A percentile compares a stretch with the other conserved stretches of the same genome.
Evolutionary conservation across 768 basidiomycete species (phyloP).

Genomic region (Podaxis sp.): DNA sequence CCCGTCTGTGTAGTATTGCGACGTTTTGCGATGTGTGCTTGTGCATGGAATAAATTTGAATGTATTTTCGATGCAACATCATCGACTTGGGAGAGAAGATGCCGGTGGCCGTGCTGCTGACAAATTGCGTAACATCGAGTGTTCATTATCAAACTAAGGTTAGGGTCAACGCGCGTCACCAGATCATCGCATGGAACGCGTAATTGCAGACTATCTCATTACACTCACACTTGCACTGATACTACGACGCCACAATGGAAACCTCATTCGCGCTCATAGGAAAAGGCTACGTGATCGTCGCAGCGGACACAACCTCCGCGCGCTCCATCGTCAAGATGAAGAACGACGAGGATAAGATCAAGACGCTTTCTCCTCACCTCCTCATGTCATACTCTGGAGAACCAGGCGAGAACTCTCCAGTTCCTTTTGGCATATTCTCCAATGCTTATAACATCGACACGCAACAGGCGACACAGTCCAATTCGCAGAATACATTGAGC

Average conservation of each 20-base stretch:
- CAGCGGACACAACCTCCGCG: constrained; percentile 86
- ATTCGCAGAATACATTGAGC: constrained; percentile 94
- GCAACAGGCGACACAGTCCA: constrained; percentile 87
- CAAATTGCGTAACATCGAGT: no score
- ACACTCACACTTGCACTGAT: not conserved
- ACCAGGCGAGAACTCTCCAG: constrained; percentile 54
- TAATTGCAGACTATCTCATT: not conserved
- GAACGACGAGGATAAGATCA: constrained; percentile 95
- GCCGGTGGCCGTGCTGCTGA: no score
- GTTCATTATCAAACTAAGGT: not conserved
- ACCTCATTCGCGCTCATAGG: constrained; percentile 89
- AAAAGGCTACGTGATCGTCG: constrained; percentile 91
- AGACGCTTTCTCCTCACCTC: constrained; percentile 84
- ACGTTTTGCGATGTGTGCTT: no score
- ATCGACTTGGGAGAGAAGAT: no score
- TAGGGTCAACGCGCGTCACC: constrained; percentile 1
- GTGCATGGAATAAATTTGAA: no score
- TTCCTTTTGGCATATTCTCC: constrained; percentile 3
- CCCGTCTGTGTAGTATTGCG: no score
- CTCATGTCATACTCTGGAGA: constrained; percentile 96
- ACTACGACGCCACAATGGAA: constrained; percentile 58
- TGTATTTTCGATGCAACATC: no score
- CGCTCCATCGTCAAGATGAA: constrained; percentile 99
- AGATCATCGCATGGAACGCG: not conserved
- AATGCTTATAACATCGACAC: not conserved